A percentile compares a stretch with the other conserved stretches of the same genome.
Evolutionary conservation across 805 yeast genomes (phyloP).

Genomic region (Candida arabinofermentans): DNA sequence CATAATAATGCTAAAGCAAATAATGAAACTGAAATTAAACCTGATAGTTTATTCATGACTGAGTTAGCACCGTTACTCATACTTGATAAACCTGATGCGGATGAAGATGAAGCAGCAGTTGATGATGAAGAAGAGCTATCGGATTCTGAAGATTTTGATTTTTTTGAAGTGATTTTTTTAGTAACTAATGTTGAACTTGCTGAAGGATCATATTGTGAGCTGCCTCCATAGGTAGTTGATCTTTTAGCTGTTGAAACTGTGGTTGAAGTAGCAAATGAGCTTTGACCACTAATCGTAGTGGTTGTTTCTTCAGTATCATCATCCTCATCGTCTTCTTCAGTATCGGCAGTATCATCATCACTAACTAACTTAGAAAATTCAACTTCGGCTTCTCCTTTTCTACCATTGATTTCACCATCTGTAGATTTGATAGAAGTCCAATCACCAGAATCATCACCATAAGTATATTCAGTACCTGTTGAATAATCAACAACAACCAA

Average conservation of each 20-base stretch:
- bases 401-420: constrained; percentile 60
- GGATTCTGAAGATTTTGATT: background rate
- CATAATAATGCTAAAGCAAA: constrained; percentile 9
- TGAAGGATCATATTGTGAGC: constrained; percentile 10
- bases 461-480: constrained; percentile 54
- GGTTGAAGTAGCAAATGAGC: constrained; percentile 5
- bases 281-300: background rate
- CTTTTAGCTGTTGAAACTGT: constrained; percentile 4
- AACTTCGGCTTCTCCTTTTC: constrained; percentile 41
- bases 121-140: constrained; percentile 11
- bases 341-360: too few relatives aligned
- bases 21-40: constrained; percentile 9
- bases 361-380: constrained; percentile 38
- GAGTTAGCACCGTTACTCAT: constrained; percentile 10
- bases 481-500: constrained; percentile 68
- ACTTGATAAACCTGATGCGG: constrained; percentile 13
- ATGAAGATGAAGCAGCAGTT: constrained; percentile 12
- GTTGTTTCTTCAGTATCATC: background rate
- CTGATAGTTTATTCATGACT: background rate
- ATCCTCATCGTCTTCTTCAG: background rate
- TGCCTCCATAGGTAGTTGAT: constrained; percentile 3
- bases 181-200: background rate
- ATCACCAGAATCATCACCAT: constrained; percentile 50
- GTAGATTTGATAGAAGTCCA: constrained; percentile 57
- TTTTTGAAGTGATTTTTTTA: background rate